phyloP scores from a whole-genome alignment of 2,329 filamentous ascomycete genomes.

The Hypoxylon sp. region DNA sequence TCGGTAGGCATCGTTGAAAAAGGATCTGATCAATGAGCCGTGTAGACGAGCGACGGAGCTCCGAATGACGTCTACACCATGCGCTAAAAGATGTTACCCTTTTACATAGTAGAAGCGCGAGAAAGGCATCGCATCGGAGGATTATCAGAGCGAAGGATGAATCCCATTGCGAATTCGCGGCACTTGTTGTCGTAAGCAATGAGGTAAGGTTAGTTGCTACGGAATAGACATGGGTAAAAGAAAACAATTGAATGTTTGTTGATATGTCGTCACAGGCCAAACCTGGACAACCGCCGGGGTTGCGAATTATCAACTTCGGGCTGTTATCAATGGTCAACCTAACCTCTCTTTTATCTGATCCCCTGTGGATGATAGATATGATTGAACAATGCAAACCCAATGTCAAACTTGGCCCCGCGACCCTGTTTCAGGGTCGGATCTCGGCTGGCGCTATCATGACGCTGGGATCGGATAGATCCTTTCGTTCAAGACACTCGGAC shows the following conservation, averaged over 20 bases:
- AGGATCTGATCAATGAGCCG: slow-evolving; percentile 9
- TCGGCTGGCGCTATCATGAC: slow-evolving; percentile 34
- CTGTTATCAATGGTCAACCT: slow-evolving; percentile 21
- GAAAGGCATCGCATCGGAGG: neutral
- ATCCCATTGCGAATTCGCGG: slow-evolving; percentile 1
- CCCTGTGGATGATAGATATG: neutral
- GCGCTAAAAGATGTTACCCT: slow-evolving; percentile 21
- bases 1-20: neutral
- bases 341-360: neutral
- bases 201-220: no score
- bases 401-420: slow-evolving; percentile 29
- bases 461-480: slow-evolving; percentile 35
- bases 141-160: slow-evolving; percentile 24
- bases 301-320: slow-evolving; percentile 7
- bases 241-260: slow-evolving; percentile 14
- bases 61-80: slow-evolving; percentile 15
- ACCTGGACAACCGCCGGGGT: slow-evolving; percentile 4
- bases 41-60: slow-evolving; percentile 21
- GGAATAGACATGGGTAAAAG: neutral
- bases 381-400: slow-evolving; percentile 7
- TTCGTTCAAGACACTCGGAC: slow-evolving; percentile 35
- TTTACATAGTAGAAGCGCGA: slow-evolving; percentile 22
- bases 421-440: slow-evolving; percentile 34
- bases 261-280: slow-evolving; percentile 1
- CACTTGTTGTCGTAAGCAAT: slow-evolving; percentile 11